Conservation (phyloP, 2,329 filamentous ascomycete genomes). For the Scedosporium aurantiacum region DNA sequence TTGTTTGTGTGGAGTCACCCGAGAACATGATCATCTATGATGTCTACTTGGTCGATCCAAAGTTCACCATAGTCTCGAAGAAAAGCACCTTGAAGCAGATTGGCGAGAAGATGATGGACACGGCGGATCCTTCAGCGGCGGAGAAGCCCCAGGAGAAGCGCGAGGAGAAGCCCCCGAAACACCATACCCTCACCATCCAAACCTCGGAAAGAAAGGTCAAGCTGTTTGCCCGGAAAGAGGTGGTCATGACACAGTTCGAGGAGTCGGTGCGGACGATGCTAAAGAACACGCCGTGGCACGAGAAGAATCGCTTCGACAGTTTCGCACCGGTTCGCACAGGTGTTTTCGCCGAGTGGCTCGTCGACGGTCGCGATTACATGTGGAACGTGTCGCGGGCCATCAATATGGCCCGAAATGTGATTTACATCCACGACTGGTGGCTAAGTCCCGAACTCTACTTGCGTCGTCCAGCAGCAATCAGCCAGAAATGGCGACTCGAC, state of each 20-base stretch:
- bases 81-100: slow-evolving; percentile 44
- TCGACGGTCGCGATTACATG: slow-evolving; percentile 97
- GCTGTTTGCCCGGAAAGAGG: slow-evolving; percentile 80
- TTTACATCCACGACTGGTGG: slow-evolving; percentile 99
- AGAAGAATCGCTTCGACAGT: slow-evolving; percentile 78
- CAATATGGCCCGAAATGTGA: slow-evolving; percentile 92
- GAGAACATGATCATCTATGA: slow-evolving; percentile 99
- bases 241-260: slow-evolving; percentile 82
- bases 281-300: slow-evolving; percentile 69
- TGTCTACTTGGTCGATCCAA: slow-evolving; percentile 89
- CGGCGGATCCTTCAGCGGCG: slow-evolving; percentile 5
- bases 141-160: no score
- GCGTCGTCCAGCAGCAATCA: slow-evolving; percentile 85
- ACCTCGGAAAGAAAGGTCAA: slow-evolving; percentile 91
- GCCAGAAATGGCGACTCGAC: slow-evolving; percentile 95
- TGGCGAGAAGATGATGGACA: slow-evolving; percentile 44
- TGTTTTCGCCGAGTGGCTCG: slow-evolving; percentile 90
- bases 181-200: slow-evolving; percentile 77
- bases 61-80: slow-evolving; percentile 74
- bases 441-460: slow-evolving; percentile 92
- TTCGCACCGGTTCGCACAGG: slow-evolving; percentile 82
- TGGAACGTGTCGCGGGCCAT: slow-evolving; percentile 97
- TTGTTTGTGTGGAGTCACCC: slow-evolving; percentile 95
- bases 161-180: slow-evolving; percentile 31
- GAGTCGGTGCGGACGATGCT: slow-evolving; percentile 86